Conservation (phyloP, 2,329 filamentous ascomycete genomes). For the Paraphaeosphaeria minitans region DNA sequence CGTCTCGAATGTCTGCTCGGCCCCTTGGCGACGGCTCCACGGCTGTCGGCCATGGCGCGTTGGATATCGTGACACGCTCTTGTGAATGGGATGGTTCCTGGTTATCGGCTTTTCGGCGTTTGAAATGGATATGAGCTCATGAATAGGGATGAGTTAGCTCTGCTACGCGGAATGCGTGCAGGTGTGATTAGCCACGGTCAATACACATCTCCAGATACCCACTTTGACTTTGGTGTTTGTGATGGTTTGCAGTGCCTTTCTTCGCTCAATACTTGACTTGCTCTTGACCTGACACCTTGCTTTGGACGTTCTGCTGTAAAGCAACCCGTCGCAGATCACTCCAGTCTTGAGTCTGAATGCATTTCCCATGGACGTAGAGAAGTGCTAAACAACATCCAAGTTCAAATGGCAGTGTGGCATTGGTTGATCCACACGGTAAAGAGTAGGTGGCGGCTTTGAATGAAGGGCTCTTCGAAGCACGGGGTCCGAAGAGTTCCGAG, state of each 20-base stretch:
- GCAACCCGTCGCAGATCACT: too few relatives aligned
- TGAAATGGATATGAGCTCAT: slow-evolving; percentile 6
- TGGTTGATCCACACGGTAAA: too few relatives aligned
- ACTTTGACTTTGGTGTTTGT: background rate
- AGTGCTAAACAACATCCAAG: too few relatives aligned
- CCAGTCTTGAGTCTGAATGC: too few relatives aligned
- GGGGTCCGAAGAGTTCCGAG: too few relatives aligned
- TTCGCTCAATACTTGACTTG: too few relatives aligned
- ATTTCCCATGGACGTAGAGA: too few relatives aligned
- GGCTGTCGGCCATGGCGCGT: slow-evolving; percentile 22
- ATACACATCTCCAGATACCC: slow-evolving; percentile 8
- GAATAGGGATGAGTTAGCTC: slow-evolving; percentile 4
- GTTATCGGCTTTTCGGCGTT: slow-evolving; percentile 10
- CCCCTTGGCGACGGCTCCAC: slow-evolving; percentile 16
- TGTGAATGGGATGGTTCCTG: slow-evolving; percentile 9
- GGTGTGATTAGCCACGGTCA: slow-evolving; percentile 1
- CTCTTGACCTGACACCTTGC: too few relatives aligned
- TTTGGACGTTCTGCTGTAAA: too few relatives aligned
- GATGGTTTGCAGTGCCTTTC: background rate
- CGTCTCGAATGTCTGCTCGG: slow-evolving; percentile 18
- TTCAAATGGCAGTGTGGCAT: too few relatives aligned
- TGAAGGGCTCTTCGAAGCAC: too few relatives aligned
- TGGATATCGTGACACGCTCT: slow-evolving; percentile 22
- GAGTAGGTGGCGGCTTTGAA: too few relatives aligned
- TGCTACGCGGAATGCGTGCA: background rate